Conservation (phyloP, 2,329 filamentous ascomycete genomes). For the Sporothrix euskadiensis region DNA sequence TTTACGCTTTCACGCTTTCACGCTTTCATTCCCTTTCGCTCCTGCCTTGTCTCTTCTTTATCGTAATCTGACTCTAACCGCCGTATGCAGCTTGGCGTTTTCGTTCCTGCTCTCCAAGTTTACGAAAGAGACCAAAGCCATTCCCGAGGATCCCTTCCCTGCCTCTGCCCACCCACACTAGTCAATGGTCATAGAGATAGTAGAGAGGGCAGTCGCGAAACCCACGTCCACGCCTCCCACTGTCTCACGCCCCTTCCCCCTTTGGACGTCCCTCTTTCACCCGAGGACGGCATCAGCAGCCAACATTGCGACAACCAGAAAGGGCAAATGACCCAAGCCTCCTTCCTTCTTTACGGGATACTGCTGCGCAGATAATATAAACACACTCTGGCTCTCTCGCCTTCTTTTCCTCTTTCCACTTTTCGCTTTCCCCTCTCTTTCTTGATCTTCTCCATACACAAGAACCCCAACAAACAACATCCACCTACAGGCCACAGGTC, state of each 20-base stretch:
- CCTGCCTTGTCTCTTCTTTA: background rate
- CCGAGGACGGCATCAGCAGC: slow-evolving; percentile 17
- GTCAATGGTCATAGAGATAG: background rate
- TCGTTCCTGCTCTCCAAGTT: background rate
- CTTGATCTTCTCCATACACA: background rate
- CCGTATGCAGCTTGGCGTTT: background rate
- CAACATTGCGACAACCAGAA: background rate
- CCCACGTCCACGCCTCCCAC: background rate
- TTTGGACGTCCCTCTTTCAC: slow-evolving; percentile 6
- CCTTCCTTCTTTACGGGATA: background rate
- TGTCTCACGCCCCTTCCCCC: background rate
- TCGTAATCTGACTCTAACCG: slow-evolving; percentile 17
- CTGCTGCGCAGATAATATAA: too few species aligned
- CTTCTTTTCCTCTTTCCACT: background rate
- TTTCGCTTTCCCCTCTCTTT: background rate
- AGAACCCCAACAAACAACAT: background rate
- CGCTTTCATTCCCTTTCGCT: slow-evolving; percentile 3
- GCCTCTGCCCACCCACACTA: background rate
- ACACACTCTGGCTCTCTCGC: background rate
- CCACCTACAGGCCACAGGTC: background rate
- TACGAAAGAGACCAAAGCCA: background rate
- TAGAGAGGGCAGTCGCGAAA: background rate
- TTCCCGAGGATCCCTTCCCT: background rate
- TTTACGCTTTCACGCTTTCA: background rate
- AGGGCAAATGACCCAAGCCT: background rate